Evolutionary conservation across 2,329 filamentous ascomycete genomes (phyloP).

Genomic region (Nothomitra cinnamomea): DNA sequence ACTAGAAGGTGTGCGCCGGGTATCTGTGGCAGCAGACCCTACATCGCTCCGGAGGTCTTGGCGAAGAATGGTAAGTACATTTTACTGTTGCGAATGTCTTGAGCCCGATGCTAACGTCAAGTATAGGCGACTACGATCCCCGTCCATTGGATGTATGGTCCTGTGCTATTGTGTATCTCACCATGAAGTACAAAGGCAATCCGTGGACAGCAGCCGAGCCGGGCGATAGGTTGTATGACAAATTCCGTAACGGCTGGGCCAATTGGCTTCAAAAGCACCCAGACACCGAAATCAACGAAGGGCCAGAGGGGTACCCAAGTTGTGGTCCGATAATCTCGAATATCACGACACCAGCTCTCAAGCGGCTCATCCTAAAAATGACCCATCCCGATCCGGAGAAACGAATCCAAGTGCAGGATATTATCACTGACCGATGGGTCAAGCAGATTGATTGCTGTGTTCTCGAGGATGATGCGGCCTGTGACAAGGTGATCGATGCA

Average conservation of each 20-base stretch:
- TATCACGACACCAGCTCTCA: constrained; percentile 50
- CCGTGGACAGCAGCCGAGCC: constrained; percentile 56
- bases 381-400: constrained; percentile 59
- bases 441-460: constrained; percentile 66
- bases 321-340: constrained; percentile 46
- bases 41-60: constrained; percentile 75
- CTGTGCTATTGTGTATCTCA: constrained; percentile 66
- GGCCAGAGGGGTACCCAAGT: constrained; percentile 41
- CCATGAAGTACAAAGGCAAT: constrained; percentile 52
- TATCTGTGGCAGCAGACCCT: constrained; percentile 71
- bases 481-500: constrained; percentile 3
- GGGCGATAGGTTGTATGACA: constrained; percentile 42
- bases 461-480: constrained; percentile 30
- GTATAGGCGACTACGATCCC: constrained; percentile 45
- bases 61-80: constrained; percentile 40
- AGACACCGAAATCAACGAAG: constrained; percentile 34
- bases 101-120: not conserved
- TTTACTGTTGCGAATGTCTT: not conserved
- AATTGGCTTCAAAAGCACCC: constrained; percentile 44
- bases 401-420: constrained; percentile 51
- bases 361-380: constrained; percentile 62
- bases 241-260: constrained; percentile 50
- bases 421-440: constrained; percentile 55
- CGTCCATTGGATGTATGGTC: constrained; percentile 75
- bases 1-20: constrained; percentile 58